Conservation (phyloP, 2,329 filamentous ascomycete genomes). For the Claviceps capensis region DNA sequence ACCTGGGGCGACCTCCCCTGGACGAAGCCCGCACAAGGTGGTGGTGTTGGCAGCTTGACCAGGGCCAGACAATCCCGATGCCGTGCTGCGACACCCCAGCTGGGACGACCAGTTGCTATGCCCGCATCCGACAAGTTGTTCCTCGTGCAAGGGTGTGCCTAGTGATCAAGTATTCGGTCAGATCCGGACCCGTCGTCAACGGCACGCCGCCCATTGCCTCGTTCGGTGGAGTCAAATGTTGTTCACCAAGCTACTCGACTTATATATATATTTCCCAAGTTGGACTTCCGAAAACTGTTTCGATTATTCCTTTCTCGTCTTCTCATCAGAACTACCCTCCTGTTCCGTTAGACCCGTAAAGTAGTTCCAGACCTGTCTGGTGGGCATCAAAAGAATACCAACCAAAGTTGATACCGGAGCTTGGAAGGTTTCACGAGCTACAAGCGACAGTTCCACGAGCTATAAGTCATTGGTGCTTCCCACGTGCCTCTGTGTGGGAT, state of each 20-base stretch:
- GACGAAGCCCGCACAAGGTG: conserved; percentile 1
- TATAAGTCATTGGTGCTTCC: conserved; percentile 4
- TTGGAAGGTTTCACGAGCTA: conserved; percentile 1
- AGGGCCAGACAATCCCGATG: neutral
- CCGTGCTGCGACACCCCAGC: neutral
- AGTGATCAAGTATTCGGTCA: neutral
- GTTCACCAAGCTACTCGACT: neutral
- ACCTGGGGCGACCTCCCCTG: conserved; percentile 7
- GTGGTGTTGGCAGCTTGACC: conserved; percentile 3
- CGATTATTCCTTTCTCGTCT: neutral
- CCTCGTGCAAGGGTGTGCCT: conserved; percentile 1
- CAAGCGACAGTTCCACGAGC: neutral
- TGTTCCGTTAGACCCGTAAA: neutral
- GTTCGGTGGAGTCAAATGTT: neutral
- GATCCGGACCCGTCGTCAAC: neutral
- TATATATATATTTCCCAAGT: neutral
- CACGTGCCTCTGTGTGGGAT: neutral
- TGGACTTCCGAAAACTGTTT: neutral
- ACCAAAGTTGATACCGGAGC: conserved; percentile 1
- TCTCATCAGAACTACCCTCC: neutral
- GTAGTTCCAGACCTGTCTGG: neutral
- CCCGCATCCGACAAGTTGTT: conserved; percentile 2
- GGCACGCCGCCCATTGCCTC: neutral
- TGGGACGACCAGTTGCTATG: neutral
- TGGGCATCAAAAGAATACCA: neutral